These are phyloP conservation scores for Aspergillus panamensis DNA, from an alignment of 495 filamentous ascomycete species.

Conservation along the genomic window DNA sequence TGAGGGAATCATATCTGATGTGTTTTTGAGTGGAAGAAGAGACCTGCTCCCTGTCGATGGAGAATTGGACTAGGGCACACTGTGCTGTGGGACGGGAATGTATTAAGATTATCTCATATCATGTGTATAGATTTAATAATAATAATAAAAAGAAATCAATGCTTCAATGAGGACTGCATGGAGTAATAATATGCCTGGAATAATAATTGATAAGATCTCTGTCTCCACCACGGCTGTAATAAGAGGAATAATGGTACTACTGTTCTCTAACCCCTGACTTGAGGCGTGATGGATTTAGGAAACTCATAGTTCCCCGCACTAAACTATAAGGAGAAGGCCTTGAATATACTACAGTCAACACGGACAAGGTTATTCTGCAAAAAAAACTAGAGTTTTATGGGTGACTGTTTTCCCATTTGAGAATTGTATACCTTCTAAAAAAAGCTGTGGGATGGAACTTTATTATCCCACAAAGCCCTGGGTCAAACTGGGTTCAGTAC, in stretches of 20 bases:
- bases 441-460: too few relatives aligned
- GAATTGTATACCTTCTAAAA: too few relatives aligned
- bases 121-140: not conserved
- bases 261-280: conserved; percentile 5
- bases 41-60: not conserved
- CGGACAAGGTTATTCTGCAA: not conserved
- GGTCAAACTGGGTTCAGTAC: too few relatives aligned
- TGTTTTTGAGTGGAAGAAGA: not conserved
- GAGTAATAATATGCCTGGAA: not conserved
- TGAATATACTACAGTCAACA: not conserved
- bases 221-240: not conserved
- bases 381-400: not conserved
- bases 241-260: not conserved
- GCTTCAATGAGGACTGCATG: not conserved
- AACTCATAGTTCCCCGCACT: conserved; percentile 9
- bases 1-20: conserved; percentile 34
- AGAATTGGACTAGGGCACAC: not conserved
- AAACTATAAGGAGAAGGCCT: not conserved
- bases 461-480: too few relatives aligned
- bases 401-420: not conserved
- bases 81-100: not conserved
- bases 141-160: not conserved
- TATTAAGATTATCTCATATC: not conserved
- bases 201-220: conserved; percentile 3
- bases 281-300: not conserved